These are phyloP conservation scores for Saccharomycopsis babjevae DNA, from an alignment of 805 yeast species.

Conservation along the genomic window DNA sequence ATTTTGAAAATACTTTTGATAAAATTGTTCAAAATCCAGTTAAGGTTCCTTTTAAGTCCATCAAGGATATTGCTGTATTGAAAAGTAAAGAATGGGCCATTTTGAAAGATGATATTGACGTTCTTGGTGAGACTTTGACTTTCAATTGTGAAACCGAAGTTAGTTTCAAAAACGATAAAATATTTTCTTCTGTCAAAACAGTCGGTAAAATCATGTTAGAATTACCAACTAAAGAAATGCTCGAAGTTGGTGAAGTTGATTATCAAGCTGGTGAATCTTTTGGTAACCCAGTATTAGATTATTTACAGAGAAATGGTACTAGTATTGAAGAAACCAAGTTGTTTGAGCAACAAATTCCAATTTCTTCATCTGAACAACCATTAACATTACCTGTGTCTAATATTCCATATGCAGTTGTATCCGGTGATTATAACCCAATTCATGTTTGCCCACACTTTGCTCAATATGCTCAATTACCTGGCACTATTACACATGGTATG, in stretches of 20 bases:
- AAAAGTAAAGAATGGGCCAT: conserved; percentile 98
- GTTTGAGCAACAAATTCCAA: conserved; percentile 85
- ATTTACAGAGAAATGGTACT: conserved; percentile 81
- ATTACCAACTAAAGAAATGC: conserved; percentile 82
- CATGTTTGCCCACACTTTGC: conserved; percentile 96
- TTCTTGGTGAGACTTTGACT: conserved; percentile 70
- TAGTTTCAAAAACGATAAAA: conserved; percentile 64
- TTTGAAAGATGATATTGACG: conserved; percentile 56
- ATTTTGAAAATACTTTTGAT: conserved; percentile 87
- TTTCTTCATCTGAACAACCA: conserved; percentile 44
- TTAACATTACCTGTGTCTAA: conserved; percentile 90
- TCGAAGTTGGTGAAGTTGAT: conserved; percentile 71
- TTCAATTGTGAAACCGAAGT: conserved; percentile 84
- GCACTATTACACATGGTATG: conserved; percentile 99
- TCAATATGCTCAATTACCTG: conserved; percentile 85
- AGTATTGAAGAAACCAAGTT: conserved; percentile 89
- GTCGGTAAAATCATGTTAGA: conserved; percentile 79
- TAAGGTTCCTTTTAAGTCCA: conserved; percentile 58
- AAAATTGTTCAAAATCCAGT: conserved; percentile 80
- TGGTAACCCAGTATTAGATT: conserved; percentile 97
- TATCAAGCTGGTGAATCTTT: conserved; percentile 88
- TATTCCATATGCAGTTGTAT: conserved; percentile 92
- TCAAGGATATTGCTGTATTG: conserved; percentile 88
- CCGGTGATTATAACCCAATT: conserved; percentile 97
- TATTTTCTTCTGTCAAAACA: conserved; percentile 73